phyloP scores from a whole-genome alignment of 176 grass and related monocot genomes.

The Dactylis glomerata region DNA sequence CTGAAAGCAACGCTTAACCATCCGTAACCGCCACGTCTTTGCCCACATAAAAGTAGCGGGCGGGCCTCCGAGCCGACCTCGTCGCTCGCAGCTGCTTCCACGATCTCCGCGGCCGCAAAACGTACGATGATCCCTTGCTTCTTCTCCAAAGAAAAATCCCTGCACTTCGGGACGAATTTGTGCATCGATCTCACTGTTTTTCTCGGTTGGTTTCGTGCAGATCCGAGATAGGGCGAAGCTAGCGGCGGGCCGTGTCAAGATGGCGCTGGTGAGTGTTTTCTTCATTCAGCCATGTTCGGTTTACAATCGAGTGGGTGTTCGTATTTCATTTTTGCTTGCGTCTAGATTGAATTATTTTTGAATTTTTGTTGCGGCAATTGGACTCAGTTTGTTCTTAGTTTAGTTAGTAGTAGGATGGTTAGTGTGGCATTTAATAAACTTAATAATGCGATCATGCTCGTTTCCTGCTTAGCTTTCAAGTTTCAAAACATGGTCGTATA shows the following conservation, averaged over 20 bases:
- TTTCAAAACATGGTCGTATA: neutral
- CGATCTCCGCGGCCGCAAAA: neutral
- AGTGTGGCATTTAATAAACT: neutral
- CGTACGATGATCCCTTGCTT: neutral
- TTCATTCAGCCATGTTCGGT: neutral
- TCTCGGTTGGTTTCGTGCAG: neutral
- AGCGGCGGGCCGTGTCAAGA: slow-evolving; percentile 11
- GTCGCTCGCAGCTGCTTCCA: neutral
- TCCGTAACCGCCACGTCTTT: neutral
- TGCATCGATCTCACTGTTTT: neutral
- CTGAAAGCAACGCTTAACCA: neutral
- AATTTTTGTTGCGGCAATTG: neutral
- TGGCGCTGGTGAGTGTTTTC: slow-evolving; percentile 33
- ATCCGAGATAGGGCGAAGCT: slow-evolving; percentile 14
- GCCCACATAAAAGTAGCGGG: neutral
- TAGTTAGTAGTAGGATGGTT: neutral
- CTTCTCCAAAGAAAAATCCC: neutral
- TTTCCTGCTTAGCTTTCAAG: neutral
- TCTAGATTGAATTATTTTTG: neutral
- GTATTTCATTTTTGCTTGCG: neutral
- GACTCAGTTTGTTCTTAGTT: neutral
- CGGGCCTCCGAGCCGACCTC: neutral
- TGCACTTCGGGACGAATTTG: neutral
- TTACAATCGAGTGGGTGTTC: neutral
- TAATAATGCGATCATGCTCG: neutral